These are phyloP conservation scores for Zanthoxylum bungeanum DNA, from an alignment of 345 rosid species.

Conservation along the genomic window DNA sequence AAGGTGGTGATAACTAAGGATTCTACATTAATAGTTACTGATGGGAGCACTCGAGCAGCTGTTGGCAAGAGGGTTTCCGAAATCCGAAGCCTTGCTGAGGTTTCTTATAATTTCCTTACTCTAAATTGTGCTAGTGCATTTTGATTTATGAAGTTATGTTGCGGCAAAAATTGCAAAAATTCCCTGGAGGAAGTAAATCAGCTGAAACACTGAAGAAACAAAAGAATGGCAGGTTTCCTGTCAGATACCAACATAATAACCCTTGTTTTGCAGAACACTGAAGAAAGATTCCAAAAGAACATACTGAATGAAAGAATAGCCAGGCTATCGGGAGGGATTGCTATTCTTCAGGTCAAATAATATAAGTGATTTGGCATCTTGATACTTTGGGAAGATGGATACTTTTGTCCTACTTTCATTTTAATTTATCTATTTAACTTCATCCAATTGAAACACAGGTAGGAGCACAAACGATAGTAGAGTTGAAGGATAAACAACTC, in stretches of 20 bases:
- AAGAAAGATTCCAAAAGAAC: constrained; percentile 69
- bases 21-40: constrained; percentile 78
- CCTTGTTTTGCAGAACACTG: constrained; percentile 53
- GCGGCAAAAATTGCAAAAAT: constrained; percentile 5
- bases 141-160: constrained; percentile 3
- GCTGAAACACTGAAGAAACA: constrained; percentile 33
- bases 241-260: neutral
- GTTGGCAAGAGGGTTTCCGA: constrained; percentile 74
- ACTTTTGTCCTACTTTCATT: neutral
- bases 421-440: constrained; percentile 9
- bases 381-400: neutral
- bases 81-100: constrained; percentile 66
- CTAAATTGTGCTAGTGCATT: neutral
- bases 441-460: constrained; percentile 44
- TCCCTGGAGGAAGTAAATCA: no score
- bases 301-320: constrained; percentile 85
- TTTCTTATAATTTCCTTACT: constrained; percentile 24
- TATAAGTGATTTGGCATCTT: neutral
- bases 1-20: constrained; percentile 70
- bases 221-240: constrained; percentile 1
- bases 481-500: constrained; percentile 87
- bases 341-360: constrained; percentile 67
- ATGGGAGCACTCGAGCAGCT: constrained; percentile 62
- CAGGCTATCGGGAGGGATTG: constrained; percentile 80
- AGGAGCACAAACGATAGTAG: constrained; percentile 90